Conservation (phyloP, 2,329 filamentous ascomycete species). For the Whalleya microplaca region DNA sequence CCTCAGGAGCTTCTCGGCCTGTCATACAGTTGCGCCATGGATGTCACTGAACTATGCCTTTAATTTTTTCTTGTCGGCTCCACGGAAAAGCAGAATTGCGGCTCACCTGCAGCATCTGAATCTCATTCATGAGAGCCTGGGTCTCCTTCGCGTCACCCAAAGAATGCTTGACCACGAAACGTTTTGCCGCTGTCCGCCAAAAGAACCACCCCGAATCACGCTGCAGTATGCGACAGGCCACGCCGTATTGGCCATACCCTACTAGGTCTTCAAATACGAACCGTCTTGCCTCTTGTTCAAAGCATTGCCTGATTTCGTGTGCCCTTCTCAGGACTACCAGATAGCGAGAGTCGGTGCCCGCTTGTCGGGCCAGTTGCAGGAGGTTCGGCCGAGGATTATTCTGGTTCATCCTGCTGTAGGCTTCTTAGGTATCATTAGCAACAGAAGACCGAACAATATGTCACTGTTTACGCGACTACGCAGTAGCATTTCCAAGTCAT, state of each 20-base stretch:
- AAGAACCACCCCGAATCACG: background rate
- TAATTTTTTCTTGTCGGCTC: background rate
- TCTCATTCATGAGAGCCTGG: background rate
- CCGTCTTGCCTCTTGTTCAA: background rate
- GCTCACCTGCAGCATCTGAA: background rate
- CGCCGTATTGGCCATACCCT: background rate
- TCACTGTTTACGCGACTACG: background rate
- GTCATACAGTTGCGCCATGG: too few relatives aligned
- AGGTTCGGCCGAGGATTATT: background rate
- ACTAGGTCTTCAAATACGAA: background rate
- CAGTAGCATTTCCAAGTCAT: background rate
- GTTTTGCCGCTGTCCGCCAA: background rate
- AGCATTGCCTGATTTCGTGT: background rate
- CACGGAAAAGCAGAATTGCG: background rate
- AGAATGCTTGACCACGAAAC: background rate
- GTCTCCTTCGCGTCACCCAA: background rate
- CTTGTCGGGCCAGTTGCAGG: background rate
- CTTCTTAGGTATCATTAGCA: too few relatives aligned
- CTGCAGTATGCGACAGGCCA: background rate
- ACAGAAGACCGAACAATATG: background rate
- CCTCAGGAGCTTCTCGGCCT: background rate
- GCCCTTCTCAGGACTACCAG: background rate
- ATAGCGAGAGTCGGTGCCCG: background rate
- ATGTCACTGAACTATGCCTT: too few relatives aligned
- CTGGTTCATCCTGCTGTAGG: background rate